Evolutionary conservation across 257 asterid genomes (phyloP), one percentile per base, ranked within the genome.

Genomic region (Verbena officinalis): DNA sequence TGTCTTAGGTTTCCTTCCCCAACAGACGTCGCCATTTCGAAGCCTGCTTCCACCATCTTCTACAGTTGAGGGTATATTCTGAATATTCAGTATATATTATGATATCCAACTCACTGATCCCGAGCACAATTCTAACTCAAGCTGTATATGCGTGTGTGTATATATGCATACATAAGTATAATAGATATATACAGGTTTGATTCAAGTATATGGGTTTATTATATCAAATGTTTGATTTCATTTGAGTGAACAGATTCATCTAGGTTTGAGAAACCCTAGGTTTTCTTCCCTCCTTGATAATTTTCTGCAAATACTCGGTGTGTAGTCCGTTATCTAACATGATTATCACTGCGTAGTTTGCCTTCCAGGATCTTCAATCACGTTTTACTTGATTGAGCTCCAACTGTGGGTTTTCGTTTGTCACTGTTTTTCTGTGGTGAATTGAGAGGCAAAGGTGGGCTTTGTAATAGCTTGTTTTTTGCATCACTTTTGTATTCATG

Each of bases 221-320:
- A 39, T 11, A 54, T 23, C 39, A 52, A 55, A 16, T 15, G n/a
- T 22, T 50, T 40, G 62, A 54, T 60, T 60, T 38, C 39, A 45
- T 67, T 75, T 39, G 51, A 15, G 49, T 68, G 62, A 15, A 27
- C 67, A 57, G 65, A 58, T 72, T 77, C 65, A 34, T 44, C 49
- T 50, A 31, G 31, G 51, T 36, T 67, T 20, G 5, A 53, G 64
- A 60, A 68, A 62, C 71, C 71, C 71, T 59, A 64, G 55, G 8
- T 59, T 64, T 23, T 45, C 15, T 17, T 33, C 45, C 13, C 22
- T 44, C 23, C 4, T 27, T 51, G 71, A 73, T 64, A 59, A 64
- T 52, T 72, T 62, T 24, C 33, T 54, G 55, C 55, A 11, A 42
- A 31, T n/a, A 3, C 19, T 55, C 13, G 20, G 65, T 38, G 36